These are phyloP conservation scores for Eucalyptus pauciflora DNA, from an alignment of 345 rosid species.

Conservation along the genomic window DNA sequence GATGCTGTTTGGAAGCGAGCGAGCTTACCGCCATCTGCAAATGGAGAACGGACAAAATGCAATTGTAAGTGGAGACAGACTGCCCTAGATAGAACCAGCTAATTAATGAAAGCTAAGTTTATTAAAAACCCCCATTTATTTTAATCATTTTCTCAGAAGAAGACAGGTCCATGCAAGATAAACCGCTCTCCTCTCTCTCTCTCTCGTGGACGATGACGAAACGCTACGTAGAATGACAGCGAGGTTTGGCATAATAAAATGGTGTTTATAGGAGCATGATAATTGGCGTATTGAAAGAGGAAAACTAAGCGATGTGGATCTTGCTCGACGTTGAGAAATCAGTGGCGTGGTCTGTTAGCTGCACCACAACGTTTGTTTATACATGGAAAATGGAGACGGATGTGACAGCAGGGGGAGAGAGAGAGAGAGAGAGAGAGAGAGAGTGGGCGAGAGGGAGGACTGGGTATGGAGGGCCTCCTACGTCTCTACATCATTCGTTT, in stretches of 20 bases:
- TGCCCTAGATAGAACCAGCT: background rate
- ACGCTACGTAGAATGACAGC: background rate
- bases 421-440: too few relatives aligned
- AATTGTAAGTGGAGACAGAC: background rate
- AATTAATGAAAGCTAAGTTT: background rate
- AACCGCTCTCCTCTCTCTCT: background rate
- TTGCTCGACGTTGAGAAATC: background rate
- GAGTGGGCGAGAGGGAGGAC: too few relatives aligned
- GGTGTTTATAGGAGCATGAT: background rate
- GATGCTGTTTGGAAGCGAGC: background rate
- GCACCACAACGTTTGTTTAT: background rate
- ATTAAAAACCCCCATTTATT: background rate
- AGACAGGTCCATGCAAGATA: background rate
- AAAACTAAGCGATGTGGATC: background rate
- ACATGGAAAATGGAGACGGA: background rate
- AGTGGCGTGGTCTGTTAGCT: background rate
- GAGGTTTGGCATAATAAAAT: background rate
- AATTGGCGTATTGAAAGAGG: background rate
- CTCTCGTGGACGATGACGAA: background rate
- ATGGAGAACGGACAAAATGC: background rate
- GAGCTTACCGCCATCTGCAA: background rate
- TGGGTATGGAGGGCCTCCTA: background rate
- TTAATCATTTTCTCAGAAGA: background rate
- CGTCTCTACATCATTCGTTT: background rate
- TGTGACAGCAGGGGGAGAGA: too few relatives aligned